phyloP scores from a whole-genome alignment of 2,329 filamentous ascomycete species.

The Dichotomopilus funicola region DNA sequence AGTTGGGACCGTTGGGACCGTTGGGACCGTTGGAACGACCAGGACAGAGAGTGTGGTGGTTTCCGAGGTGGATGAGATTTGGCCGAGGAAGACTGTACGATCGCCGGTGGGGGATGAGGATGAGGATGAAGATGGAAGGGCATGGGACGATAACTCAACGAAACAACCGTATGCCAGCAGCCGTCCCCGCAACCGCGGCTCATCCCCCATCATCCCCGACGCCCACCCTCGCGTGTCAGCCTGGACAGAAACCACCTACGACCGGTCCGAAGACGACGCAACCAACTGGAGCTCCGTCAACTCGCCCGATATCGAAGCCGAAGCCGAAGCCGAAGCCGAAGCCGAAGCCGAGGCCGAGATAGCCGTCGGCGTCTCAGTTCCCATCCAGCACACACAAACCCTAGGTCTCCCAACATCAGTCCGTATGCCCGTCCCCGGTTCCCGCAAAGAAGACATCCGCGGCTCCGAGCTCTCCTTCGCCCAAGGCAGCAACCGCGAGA shows the following conservation, averaged over 20 bases:
- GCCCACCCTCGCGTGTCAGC: constrained; percentile 28
- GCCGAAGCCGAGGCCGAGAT: constrained; percentile 22
- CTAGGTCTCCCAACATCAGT: constrained; percentile 39
- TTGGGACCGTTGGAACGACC: constrained; percentile 11
- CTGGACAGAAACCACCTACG: constrained; percentile 32
- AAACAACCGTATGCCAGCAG: constrained; percentile 16
- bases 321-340: too few species aligned
- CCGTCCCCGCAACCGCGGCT: constrained; percentile 36
- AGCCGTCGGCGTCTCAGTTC: constrained; percentile 38
- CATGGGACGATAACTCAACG: constrained; percentile 22
- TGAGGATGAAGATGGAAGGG: too few species aligned
- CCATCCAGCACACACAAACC: constrained; percentile 26
- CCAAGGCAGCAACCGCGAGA: constrained; percentile 30
- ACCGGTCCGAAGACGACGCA: constrained; percentile 34
- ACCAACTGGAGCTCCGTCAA: constrained; percentile 46
- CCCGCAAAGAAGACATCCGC: constrained; percentile 1
- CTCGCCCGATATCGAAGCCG: constrained; percentile 30
- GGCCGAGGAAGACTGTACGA: constrained; percentile 8
- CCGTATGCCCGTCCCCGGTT: constrained; percentile 22
- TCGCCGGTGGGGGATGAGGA: constrained; percentile 27
- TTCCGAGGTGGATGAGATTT: constrained; percentile 32
- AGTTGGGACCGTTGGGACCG: too few species aligned
- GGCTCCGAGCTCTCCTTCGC: constrained; percentile 8
- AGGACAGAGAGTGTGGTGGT: constrained; percentile 34
- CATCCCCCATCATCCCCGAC: constrained; percentile 44